Base-by-base conservation (phyloP, 495 filamentous ascomycete genomes). In the Hyaloscypha finlandica region DNA sequence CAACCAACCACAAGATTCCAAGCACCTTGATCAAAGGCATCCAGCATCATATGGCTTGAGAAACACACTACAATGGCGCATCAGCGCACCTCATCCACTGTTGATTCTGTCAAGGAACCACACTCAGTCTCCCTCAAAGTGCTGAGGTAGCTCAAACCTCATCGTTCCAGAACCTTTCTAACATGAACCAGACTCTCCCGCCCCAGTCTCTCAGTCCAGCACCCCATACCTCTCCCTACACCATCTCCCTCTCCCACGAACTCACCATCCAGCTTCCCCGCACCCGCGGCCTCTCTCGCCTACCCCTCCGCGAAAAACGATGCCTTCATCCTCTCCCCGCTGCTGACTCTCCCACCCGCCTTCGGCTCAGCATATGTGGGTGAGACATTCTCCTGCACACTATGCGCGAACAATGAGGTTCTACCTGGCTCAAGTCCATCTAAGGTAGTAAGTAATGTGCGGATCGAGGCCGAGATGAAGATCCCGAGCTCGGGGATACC, bases 351-450 rank as follows among this genome's bases (percentile, higher is more conserved):
- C 4, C 95, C 95, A 6, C 91, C 93, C 1, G 87, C 92, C 5
- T 98, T 99, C 75, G 95, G 93, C 61, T 92, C 91, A 11, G 93
- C 94, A 59, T 97, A 97, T 69, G 94, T 98, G 52, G 95, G 95
- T 65, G 94, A 98, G 80, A 93, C 91, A 2, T 99, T 99, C 77
- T 86, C 87, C 59, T 99, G 95, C 79, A 95, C 94, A 2, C 85
- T 99, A 29, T 96, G 93, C 79, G 94, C 91, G 9, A 97, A 95
- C 81, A 95, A 97, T 76, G 94, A 97, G 71, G 80, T 92, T 2
- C 64, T 68, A 25, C 64, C 61, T 9, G 74, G 71, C 56, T 71
- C 75, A 59, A 77, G 77, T 0, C 73, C 77, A 9, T 80, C 77
- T 20, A 85, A 86, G 56, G 79, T 79, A 6, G 86, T 96, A 22